Percentiles rank a stretch among this genome's conserved stretches.
phyloP scores from a whole-genome alignment of 441 rosid genomes.

The Populus tomentosa region DNA sequence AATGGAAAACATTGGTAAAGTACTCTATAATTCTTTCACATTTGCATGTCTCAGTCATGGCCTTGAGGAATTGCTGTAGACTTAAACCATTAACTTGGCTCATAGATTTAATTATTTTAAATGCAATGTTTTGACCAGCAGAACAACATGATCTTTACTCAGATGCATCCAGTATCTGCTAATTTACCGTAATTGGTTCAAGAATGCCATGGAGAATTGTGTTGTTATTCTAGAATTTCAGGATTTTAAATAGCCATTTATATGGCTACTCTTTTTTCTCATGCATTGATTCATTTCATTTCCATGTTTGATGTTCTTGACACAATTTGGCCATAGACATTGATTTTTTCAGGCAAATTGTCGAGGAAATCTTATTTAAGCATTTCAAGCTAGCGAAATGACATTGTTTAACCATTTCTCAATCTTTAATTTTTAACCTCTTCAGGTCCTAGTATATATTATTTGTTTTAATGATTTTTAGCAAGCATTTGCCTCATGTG shows the following conservation, averaged over 20 bases:
- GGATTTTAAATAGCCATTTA: background rate
- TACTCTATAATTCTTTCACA: conserved; percentile 9
- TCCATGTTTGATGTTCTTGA: background rate
- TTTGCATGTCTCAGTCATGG: conserved; percentile 8
- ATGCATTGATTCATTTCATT: background rate
- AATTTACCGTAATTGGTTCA: background rate
- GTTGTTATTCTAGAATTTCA: background rate
- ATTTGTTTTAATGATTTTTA: background rate
- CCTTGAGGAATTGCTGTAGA: background rate
- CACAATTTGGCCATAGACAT: background rate
- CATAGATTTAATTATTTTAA: background rate
- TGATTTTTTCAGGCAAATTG: background rate
- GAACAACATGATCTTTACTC: background rate
- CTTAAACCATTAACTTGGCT: background rate
- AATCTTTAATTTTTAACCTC: background rate
- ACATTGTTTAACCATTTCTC: background rate
- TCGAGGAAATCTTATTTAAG: background rate
- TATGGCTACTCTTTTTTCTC: background rate
- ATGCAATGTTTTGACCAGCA: background rate
- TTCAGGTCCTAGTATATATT: background rate
- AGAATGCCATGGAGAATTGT: background rate
- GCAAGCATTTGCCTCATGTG: background rate
- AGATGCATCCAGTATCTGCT: background rate
- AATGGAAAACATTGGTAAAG: conserved; percentile 91
- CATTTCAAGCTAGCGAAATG: background rate